Percentiles rank a stretch among this genome's conserved stretches.
Evolutionary conservation across 73 alveolate species (phyloP).

Genomic region (Blepharisma japonicum): DNA sequence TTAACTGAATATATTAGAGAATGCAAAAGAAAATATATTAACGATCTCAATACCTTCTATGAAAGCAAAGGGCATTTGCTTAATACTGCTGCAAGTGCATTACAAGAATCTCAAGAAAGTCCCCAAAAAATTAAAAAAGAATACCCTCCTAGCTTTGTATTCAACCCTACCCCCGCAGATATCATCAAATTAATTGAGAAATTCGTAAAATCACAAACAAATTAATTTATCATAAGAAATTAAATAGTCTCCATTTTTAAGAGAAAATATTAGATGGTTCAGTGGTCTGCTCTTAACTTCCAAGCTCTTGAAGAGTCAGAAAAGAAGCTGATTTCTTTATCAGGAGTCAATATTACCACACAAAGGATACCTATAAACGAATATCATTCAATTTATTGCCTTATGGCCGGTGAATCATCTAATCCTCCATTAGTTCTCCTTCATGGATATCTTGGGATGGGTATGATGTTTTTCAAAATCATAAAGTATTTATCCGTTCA

Average conservation of each 20-base stretch:
- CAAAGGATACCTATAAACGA: not conserved
- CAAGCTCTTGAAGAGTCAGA: not conserved
- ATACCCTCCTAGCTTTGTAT: no score
- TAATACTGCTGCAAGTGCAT: no score
- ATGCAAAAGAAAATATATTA: no score
- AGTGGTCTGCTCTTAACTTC: conserved; percentile 18
- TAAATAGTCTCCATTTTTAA: not conserved
- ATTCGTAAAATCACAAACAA: no score
- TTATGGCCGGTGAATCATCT: not conserved
- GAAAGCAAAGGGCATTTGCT: no score
- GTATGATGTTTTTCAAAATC: conserved; percentile 34
- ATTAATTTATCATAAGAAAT: no score
- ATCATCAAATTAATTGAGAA: no score
- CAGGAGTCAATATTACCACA: not conserved
- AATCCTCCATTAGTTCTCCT: conserved; percentile 33
- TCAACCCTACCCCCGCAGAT: no score
- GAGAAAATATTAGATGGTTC: not conserved
- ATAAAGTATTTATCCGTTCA: conserved; percentile 31
- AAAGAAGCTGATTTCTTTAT: not conserved
- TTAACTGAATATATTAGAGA: no score
- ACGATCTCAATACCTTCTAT: no score
- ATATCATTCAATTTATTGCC: conserved; percentile 1
- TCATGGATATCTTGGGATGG: conserved; percentile 42
- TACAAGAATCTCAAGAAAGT: no score
- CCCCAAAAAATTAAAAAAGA: no score